Conservation (phyloP, 2,329 filamentous ascomycete species). For the Neonectria faginata region DNA sequence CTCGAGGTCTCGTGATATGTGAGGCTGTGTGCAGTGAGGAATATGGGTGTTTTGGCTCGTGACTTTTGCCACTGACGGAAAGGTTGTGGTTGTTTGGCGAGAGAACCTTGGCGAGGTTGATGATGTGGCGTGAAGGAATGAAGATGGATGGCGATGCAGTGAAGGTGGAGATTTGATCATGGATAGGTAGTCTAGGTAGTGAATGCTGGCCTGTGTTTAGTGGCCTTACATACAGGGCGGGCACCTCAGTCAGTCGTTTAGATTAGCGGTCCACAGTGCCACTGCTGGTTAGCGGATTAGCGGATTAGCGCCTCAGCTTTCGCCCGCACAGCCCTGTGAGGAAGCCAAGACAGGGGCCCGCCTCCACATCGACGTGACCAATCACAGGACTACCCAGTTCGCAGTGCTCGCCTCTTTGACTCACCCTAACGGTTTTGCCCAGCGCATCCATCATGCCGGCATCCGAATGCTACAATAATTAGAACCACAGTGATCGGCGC, state of each 20-base stretch:
- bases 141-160: background rate
- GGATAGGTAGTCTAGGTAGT: too few species aligned
- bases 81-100: background rate
- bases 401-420: background rate
- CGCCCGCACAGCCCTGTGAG: slow-evolving; percentile 7
- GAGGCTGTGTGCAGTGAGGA: background rate
- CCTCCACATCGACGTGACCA: background rate
- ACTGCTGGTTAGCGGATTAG: background rate
- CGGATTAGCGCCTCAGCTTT: background rate
- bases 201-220: too few species aligned
- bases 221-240: too few species aligned
- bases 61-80: background rate
- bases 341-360: too few species aligned
- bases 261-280: background rate
- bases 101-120: background rate
- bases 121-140: background rate
- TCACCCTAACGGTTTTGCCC: background rate
- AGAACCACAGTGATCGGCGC: background rate
- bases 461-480: background rate
- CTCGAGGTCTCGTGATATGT: background rate
- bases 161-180: background rate
- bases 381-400: background rate
- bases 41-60: background rate
- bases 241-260: background rate
- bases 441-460: background rate